Percentiles rank a stretch among this genome's conserved stretches.
Conservation (phyloP, 176 grass and related monocot species). For the Puccinellia tenuiflora region DNA sequence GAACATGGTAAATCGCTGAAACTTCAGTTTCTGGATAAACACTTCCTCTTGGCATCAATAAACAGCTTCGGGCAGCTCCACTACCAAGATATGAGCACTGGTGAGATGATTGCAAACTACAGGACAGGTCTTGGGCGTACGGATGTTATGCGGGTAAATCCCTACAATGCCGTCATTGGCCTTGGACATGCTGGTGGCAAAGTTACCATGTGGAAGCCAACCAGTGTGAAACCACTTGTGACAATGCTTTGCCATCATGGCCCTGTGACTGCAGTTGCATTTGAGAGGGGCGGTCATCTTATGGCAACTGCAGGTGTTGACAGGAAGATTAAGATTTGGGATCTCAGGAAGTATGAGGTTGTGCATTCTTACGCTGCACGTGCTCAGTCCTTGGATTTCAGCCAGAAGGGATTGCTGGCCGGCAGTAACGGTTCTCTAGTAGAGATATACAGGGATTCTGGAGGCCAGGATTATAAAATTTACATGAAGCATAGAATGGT, state of each 20-base stretch:
- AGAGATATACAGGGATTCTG: slow-evolving; percentile 67
- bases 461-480: too few species aligned
- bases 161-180: slow-evolving; percentile 78
- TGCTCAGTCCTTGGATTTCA: slow-evolving; percentile 74
- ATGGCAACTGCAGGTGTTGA: too few species aligned
- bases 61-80: slow-evolving; percentile 82
- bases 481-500: slow-evolving; percentile 75
- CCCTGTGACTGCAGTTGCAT: too few species aligned
- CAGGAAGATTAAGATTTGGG: slow-evolving; percentile 81
- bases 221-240: too few species aligned
- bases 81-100: slow-evolving; percentile 93
- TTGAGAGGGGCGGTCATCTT: too few species aligned
- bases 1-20: slow-evolving; percentile 70
- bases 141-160: slow-evolving; percentile 71
- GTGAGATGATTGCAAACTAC: slow-evolving; percentile 66
- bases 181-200: slow-evolving; percentile 67
- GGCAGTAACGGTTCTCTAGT: slow-evolving; percentile 61
- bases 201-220: too few species aligned
- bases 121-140: slow-evolving; percentile 56
- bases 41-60: slow-evolving; percentile 58
- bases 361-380: slow-evolving; percentile 26
- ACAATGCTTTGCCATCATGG: too few species aligned
- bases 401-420: slow-evolving; percentile 67
- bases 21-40: too few species aligned
- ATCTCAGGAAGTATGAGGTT: slow-evolving; percentile 76